phyloP scores from a whole-genome alignment of 371 early-diverging fungal species.

The Mortierella sp. region DNA sequence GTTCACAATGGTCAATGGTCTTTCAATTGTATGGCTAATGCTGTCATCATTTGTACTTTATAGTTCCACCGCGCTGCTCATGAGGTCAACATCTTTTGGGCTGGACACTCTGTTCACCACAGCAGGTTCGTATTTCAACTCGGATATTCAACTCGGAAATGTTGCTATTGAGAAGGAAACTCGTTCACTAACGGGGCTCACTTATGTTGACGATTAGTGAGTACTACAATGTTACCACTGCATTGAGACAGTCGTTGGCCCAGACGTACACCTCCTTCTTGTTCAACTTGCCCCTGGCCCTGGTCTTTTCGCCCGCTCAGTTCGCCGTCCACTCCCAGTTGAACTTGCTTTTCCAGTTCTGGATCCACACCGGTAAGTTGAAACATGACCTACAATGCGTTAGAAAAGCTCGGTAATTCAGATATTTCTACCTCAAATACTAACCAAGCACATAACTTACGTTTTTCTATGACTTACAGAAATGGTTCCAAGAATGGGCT shows the following conservation, averaged over 20 bases:
- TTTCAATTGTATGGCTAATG: neutral
- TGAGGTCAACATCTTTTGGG: constrained; percentile 70
- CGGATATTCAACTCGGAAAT: neutral
- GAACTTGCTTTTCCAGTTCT: constrained; percentile 67
- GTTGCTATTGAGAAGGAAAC: neutral
- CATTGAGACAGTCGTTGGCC: constrained; percentile 64
- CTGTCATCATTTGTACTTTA: neutral
- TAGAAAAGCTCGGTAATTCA: neutral
- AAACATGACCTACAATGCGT: neutral
- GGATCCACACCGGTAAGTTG: constrained; percentile 55
- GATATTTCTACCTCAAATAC: neutral
- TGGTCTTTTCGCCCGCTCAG: constrained; percentile 63
- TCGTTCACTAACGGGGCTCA: neutral
- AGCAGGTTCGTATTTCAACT: constrained; percentile 47
- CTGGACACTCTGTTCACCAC: constrained; percentile 61
- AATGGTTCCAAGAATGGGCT: constrained; percentile 62
- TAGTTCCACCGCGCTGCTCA: constrained; percentile 70
- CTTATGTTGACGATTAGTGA: constrained; percentile 52
- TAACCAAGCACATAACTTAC: neutral
- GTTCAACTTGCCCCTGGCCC: constrained; percentile 57
- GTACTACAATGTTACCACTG: constrained; percentile 69
- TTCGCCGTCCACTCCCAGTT: constrained; percentile 65
- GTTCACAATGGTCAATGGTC: neutral
- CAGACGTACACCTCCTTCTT: constrained; percentile 62
- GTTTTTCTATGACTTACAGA: constrained; percentile 24